Evolutionary conservation across 257 asterid genomes (phyloP).

Genomic region (Scutellaria galericulata): DNA sequence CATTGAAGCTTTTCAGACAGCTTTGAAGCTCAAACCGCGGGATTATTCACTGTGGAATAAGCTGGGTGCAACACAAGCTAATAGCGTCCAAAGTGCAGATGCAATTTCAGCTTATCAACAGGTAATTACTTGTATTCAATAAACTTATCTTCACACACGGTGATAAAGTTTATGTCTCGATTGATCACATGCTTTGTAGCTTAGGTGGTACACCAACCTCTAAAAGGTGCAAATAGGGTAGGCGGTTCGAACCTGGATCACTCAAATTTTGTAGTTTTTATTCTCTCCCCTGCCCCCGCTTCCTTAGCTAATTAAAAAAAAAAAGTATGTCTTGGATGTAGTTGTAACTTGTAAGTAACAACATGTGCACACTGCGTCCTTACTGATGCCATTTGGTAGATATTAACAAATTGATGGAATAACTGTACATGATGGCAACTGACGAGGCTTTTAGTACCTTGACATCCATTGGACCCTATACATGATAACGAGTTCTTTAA

Average conservation of each 20-base stretch:
- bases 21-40: constrained; percentile 91
- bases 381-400: constrained; percentile 1
- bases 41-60: constrained; percentile 99
- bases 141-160: neutral
- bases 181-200: neutral
- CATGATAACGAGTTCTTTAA: constrained; percentile 8
- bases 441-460: constrained; percentile 13
- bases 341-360: neutral
- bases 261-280: too few species aligned
- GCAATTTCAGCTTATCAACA: constrained; percentile 95
- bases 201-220: too few species aligned
- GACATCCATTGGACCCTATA: constrained; percentile 13
- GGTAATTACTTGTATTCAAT: constrained; percentile 44
- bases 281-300: too few species aligned
- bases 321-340: too few species aligned
- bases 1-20: constrained; percentile 88
- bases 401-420: constrained; percentile 10
- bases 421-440: constrained; percentile 8
- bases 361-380: neutral
- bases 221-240: too few species aligned
- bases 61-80: constrained; percentile 99
- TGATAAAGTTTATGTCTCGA: constrained; percentile 21
- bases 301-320: too few species aligned
- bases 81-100: constrained; percentile 95
- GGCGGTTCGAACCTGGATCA: too few species aligned